Evolutionary conservation across 768 basidiomycete species (phyloP).

Genomic region (Termitomyces sp.): DNA sequence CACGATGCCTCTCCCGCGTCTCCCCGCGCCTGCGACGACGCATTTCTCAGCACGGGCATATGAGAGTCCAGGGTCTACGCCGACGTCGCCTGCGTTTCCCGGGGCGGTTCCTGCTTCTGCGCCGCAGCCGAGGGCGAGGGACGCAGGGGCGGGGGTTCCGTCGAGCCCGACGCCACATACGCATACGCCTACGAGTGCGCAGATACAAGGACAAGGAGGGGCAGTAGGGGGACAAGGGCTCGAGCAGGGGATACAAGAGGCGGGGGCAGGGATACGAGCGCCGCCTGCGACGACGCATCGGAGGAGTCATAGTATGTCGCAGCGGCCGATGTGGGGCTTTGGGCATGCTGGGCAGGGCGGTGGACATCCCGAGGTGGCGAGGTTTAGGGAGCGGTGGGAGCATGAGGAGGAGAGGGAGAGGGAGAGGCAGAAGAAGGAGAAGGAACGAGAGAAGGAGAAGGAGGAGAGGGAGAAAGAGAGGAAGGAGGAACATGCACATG

Average conservation of each 20-base stretch:
- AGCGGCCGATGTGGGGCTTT: constrained; percentile 64
- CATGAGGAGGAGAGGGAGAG: constrained; percentile 36
- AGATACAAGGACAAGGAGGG: constrained; percentile 11
- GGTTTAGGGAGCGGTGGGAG: background rate
- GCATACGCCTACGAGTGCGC: constrained; percentile 18
- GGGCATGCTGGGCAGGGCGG: constrained; percentile 49
- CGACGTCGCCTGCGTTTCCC: constrained; percentile 55
- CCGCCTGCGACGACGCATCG: constrained; percentile 79
- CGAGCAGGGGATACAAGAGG: no score
- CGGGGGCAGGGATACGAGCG: constrained; percentile 43
- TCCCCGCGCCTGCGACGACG: constrained; percentile 77
- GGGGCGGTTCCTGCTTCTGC: constrained; percentile 28
- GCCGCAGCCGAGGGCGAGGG: constrained; percentile 62
- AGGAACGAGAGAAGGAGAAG: constrained; percentile 30
- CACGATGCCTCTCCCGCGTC: constrained; percentile 75
- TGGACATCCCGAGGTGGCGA: constrained; percentile 1
- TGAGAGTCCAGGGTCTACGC: constrained; percentile 45
- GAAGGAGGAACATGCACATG: constrained; percentile 25
- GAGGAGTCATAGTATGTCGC: constrained; percentile 80
- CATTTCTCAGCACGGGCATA: constrained; percentile 85
- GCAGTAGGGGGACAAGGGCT: constrained; percentile 11
- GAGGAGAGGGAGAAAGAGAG: no score
- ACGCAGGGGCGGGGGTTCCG: constrained; percentile 51
- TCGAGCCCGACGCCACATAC: no score
- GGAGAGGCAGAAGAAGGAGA: constrained; percentile 26